Conservation (phyloP, 352 stramenopile species). For the Thalassiosira gravida region DNA sequence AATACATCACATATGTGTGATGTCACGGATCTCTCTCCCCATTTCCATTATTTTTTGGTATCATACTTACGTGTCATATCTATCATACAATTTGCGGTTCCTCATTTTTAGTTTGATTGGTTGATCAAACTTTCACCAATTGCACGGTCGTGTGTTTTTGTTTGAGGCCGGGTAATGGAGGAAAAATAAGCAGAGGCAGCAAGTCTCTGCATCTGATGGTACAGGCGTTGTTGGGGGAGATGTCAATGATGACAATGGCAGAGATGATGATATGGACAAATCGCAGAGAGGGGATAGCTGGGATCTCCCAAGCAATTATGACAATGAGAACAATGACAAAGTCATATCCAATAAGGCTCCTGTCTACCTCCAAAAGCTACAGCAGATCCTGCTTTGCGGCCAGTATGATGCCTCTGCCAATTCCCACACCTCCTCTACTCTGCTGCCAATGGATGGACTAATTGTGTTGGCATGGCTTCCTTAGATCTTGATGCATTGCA, state of each 20-base stretch:
- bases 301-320: constrained; percentile 31
- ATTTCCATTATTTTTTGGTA: too few species aligned
- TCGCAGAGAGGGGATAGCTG: constrained; percentile 22
- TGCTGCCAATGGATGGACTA: constrained; percentile 9
- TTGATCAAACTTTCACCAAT: too few species aligned
- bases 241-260: constrained; percentile 6
- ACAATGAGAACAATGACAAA: constrained; percentile 44
- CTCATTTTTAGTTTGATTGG: too few species aligned
- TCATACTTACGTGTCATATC: too few species aligned
- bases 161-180: too few species aligned
- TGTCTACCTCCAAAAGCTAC: constrained; percentile 52
- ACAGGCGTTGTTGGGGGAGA: constrained; percentile 12
- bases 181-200: too few species aligned
- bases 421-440: constrained; percentile 42
- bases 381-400: constrained; percentile 52
- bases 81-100: too few species aligned
- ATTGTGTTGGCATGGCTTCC: constrained; percentile 44
- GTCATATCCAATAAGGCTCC: constrained; percentile 31
- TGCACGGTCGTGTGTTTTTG: too few species aligned
- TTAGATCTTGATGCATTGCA: constrained; percentile 83
- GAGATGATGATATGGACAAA: constrained; percentile 12
- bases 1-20: too few species aligned
- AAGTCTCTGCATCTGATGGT: background rate
- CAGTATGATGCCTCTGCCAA: constrained; percentile 9
- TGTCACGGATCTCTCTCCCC: too few species aligned